Evolutionary conservation across 2,329 filamentous ascomycete genomes (phyloP), one percentile per base, ranked within the genome.

Genomic region (Aureobasidium subglaciale): DNA sequence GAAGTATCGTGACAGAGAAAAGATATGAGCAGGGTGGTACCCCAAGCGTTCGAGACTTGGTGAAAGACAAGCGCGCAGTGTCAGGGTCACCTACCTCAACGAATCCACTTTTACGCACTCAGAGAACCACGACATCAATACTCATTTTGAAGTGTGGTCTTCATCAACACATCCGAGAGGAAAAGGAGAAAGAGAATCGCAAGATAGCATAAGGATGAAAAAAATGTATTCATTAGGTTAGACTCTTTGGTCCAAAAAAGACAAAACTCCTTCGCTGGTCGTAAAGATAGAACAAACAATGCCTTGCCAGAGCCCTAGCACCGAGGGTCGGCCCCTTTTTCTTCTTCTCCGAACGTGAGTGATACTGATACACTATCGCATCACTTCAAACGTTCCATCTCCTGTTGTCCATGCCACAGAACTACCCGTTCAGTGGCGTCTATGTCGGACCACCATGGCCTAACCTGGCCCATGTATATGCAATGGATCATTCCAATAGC

Each of bases 231-330:
- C 43, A 48, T 48, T 48, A 48, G 43, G 43, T 22, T 34, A 16
- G 11, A 11, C 25, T 24, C 16, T 6, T 18, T 6, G n/a, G 24
- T n/a, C 8, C 24, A 32, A 20, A 32, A 25, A 41, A 40, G 35
- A 52, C 15, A 20, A 41, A 52, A 52, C 48, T 40, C 48, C 48
- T 32, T 52, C 35, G 48, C 48, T 52, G 32, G 29, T 52, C 48
- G 25, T 52, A 29, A 50, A 29, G 3, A 15, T 18, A 24, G 22
- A 34, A 34, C 42, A 32, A 40, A 18, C 13, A 50, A 50, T 37
- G 34, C 46, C n/a, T 37, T 29, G 22, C 46, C 46, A 29, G 46
- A 37, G n/a, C 46, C 32, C 29, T 6, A 50, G 24, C 32, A 22
- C 46, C 43, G 43, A 48, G 30, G 43, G 46, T 32, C 34, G 46